Evolutionary conservation across 345 rosid genomes (phyloP), one percentile per base, ranked within the genome.

Genomic region (Passiflora organensis): DNA sequence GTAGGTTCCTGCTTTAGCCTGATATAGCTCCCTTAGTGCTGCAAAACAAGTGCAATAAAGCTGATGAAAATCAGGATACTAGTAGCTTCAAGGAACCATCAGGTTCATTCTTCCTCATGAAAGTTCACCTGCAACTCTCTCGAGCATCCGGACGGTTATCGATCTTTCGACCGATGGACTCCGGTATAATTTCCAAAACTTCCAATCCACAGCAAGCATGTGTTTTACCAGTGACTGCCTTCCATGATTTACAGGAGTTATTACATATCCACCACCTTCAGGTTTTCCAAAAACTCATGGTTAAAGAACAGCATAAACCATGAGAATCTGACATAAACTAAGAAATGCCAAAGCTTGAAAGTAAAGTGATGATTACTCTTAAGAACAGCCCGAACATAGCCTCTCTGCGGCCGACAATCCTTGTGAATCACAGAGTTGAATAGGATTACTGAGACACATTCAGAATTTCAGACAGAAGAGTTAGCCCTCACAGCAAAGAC

Each of bases 131-230:
- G 96, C 95, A 69, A 93, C 74, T 65, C 89, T 80, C 73, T 83
- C 96, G 43, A 93, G 86, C 90, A 83, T 75, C 48, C 80, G 67
- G 49, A 87, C 85, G 32, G 97, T 89, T 49, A 83, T 72, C 19
- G 85, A 59, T 72, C 95, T 75, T 55, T 83, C 76, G 32, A 85
- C 76, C 14, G 96, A 60, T 48, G 85, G 88, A 13, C 72, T 70
- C 22, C 82, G 53, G 65, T 82, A 80, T 53, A 79, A 60, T 67
- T 81, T 89, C 95, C 96, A 86, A 55, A 67, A 83, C 67, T 82
- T 86, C 99, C 99, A 89, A 63, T 93, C 89, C 54, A 87, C 72
- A 19, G 99, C 81, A 55, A 89, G 81, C 99, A 93, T 93, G 75
- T 89, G 96, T 56, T 83, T 93, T 28, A 93, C 96, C 32, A 80